These are phyloP conservation scores for Naumovozyma dairenensis DNA, from an alignment of 805 yeast genomes.

Conservation along the genomic window DNA sequence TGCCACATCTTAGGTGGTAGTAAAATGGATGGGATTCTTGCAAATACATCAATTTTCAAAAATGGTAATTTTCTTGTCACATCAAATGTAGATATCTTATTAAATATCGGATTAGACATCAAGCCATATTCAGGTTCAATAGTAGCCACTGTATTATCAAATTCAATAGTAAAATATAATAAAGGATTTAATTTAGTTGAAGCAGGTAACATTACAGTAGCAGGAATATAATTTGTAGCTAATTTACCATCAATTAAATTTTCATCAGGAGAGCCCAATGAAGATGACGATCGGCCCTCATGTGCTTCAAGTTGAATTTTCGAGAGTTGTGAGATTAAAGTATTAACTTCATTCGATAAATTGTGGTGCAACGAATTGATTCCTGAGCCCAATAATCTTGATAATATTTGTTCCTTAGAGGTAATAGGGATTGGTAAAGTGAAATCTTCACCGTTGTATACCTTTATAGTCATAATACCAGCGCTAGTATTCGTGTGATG, in stretches of 20 bases:
- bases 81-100: slow-evolving; percentile 83
- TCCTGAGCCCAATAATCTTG: slow-evolving; percentile 51
- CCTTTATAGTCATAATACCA: slow-evolving; percentile 65
- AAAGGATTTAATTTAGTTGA: slow-evolving; percentile 53
- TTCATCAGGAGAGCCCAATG: slow-evolving; percentile 16
- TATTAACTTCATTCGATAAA: slow-evolving; percentile 11
- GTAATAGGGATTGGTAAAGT: slow-evolving; percentile 59
- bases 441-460: slow-evolving; percentile 60
- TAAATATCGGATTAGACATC: slow-evolving; percentile 66
- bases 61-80: slow-evolving; percentile 52
- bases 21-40: slow-evolving; percentile 58
- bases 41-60: slow-evolving; percentile 65
- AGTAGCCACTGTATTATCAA: slow-evolving; percentile 83
- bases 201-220: slow-evolving; percentile 43
- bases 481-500: slow-evolving; percentile 32
- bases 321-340: slow-evolving; percentile 14
- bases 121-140: slow-evolving; percentile 80
- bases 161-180: slow-evolving; percentile 78
- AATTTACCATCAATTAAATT: slow-evolving; percentile 22
- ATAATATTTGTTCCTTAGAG: slow-evolving; percentile 48
- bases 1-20: slow-evolving; percentile 33
- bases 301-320: slow-evolving; percentile 14
- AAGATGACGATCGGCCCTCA: slow-evolving; percentile 19
- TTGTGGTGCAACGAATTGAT: slow-evolving; percentile 16
- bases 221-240: slow-evolving; percentile 34